A percentile compares a stretch with the other conserved stretches of the same genome.
Conservation (phyloP, 805 yeast species). For the Cyberlindnera misumaiensis region DNA sequence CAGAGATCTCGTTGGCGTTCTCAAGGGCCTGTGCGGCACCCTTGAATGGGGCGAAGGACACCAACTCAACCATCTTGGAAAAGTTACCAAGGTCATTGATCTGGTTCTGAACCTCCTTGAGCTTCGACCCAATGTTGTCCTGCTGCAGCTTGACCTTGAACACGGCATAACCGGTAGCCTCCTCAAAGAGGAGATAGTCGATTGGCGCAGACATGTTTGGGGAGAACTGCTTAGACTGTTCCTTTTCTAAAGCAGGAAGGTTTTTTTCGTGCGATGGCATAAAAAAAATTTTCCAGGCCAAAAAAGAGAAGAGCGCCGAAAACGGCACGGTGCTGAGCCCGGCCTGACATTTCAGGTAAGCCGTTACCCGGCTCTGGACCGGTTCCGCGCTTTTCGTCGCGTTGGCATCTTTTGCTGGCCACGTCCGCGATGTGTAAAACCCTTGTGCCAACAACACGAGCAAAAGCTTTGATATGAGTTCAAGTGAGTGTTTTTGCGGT, state of each 20-base stretch:
- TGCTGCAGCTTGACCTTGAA: slow-evolving; percentile 92
- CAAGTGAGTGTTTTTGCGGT: slow-evolving; percentile 5
- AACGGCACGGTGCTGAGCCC: too few species aligned
- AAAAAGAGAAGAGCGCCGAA: too few species aligned
- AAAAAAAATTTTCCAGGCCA: slow-evolving; percentile 7
- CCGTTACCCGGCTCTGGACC: too few species aligned
- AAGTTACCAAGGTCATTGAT: slow-evolving; percentile 78
- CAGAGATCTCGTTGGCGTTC: slow-evolving; percentile 96
- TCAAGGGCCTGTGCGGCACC: slow-evolving; percentile 99
- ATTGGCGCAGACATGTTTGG: slow-evolving; percentile 44
- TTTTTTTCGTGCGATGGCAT: slow-evolving; percentile 1
- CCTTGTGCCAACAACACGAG: neutral
- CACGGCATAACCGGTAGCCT: slow-evolving; percentile 96
- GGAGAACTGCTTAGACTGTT: neutral
- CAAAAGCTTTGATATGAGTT: slow-evolving; percentile 1
- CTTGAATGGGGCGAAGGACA: slow-evolving; percentile 95
- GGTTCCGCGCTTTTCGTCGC: slow-evolving; percentile 6
- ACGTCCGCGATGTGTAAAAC: neutral
- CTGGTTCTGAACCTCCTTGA: slow-evolving; percentile 91
- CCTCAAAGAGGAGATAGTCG: slow-evolving; percentile 93
- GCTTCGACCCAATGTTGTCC: slow-evolving; percentile 86
- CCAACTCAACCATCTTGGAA: slow-evolving; percentile 88
- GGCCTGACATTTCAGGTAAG: too few species aligned
- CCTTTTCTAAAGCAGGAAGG: neutral
- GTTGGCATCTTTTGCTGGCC: slow-evolving; percentile 13